Base-by-base conservation (phyloP, 768 basidiomycete species). In the Macrolepiota dolichaula region DNA sequence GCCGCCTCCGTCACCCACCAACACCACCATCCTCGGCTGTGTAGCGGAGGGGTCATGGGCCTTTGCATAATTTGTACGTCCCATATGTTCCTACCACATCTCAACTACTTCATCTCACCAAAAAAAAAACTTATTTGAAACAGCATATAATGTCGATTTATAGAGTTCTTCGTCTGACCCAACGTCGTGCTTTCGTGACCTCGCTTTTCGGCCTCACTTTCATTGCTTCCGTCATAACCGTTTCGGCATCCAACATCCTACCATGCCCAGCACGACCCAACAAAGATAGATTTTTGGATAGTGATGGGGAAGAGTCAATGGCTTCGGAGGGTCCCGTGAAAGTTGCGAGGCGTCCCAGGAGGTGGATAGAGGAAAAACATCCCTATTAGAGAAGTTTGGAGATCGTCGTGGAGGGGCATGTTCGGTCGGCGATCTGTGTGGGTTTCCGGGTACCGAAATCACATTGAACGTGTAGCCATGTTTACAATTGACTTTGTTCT, bases 201-300 rank as follows among this genome's bases (percentile, higher is more conserved):
- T 83, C 88, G 36, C 85, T 94, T 64, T 94, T 94, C 71, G 86
- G 84, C 67, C 73, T 91, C 67, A 94, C 92, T 2, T 92, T 91
- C 73, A 74, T 91, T 71, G 89, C 88, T 25, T 82, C 90, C 17
- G 80, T 94, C 62, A 64, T 91, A 63, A 93, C 92, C 56, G 92
- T 94, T 17, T 88, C 88, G 12, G 89, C 89, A 24, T 92, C 91
- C 22, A 85, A 82, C 69, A 77, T 92, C 42, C 76, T 94, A 35
- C 91, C 92, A 55, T 94, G 92, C 67, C 92, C 92, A 7, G 90
- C 85, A n/a, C 82, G 85, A 55, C 75, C 79, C 46, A 75, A 82
- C 62, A 81, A 83, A 66, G 76, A 67, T 58, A 83, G 87, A 27
- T 86, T 82, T 64, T 78, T 85, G 47, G 91, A 92, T 66, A 77